Evolutionary conservation across 805 yeast species (phyloP), one percentile per base, ranked within the genome.

Genomic region (Candida boleticola): DNA sequence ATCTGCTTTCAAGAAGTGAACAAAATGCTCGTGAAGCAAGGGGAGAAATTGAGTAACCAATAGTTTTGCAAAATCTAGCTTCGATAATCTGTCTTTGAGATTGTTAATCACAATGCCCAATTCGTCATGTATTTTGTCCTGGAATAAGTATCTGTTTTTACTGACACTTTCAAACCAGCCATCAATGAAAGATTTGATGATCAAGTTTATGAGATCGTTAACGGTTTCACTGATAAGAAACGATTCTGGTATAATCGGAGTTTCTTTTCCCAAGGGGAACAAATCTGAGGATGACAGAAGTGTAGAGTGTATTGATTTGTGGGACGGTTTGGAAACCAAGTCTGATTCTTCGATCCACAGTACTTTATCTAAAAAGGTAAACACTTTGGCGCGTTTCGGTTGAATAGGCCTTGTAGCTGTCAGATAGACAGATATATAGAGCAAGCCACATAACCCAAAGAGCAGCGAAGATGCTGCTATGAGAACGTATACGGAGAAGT

Each of bases 1-100:
- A 25, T 66, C 69, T 0, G 79, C 78, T 26, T 51, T 49, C 2
- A 74, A 63, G 53, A 73, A 86, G 5, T 66, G 64, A 5, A 67
- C 63, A 44, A 83, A 74, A 57, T 89, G 96, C 10, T 73, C 76
- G 1, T 86, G 82, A 1, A 88, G 5, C 1, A 83, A 51, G 0
- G 97, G 96, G 5, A 86, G 42, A 0, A 86, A 27, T 35, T 73
- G 72, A 23, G 79, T 63, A 1, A 87, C 81, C 2, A 85, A 45
- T 23, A 88, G 54, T 32, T 73, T 72, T 1, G 89, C 70, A 17
- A 77, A 61, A 52, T 87, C 88, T 1, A 80, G 43, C 0, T 55
- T 51, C 0, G 46, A 53, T 1, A 82, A 43, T 23, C 83, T 60
- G 3, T 48, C 44, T 20, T 73, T 71, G 5, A 89, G 39, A 16